These are phyloP conservation scores for Penicillium coprophilum DNA, from an alignment of 495 filamentous ascomycete genomes.

Conservation along the genomic window DNA sequence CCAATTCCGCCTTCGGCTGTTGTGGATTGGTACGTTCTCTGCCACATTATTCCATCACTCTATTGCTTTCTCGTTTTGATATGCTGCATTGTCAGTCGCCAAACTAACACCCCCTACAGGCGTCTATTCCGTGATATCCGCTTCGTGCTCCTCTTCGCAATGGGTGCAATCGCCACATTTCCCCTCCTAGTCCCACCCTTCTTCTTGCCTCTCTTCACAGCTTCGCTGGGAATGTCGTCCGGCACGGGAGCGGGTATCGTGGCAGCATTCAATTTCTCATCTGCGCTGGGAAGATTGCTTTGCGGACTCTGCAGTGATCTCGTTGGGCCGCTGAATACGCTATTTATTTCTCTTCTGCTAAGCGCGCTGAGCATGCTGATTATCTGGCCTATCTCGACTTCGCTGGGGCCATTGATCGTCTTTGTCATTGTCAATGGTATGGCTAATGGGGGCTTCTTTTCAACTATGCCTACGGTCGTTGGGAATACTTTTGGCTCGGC, in stretches of 20 bases:
- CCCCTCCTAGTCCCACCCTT: constrained; percentile 61
- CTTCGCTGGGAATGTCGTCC: constrained; percentile 47
- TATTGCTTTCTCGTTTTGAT: too few relatives aligned
- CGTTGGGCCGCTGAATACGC: constrained; percentile 53
- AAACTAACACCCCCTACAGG: constrained; percentile 24
- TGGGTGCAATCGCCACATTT: constrained; percentile 59
- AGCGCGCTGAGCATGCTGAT: constrained; percentile 56
- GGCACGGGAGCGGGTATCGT: constrained; percentile 53
- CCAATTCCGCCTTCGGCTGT: constrained; percentile 43
- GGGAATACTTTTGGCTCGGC: constrained; percentile 56
- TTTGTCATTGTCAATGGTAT: constrained; percentile 57
- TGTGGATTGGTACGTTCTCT: constrained; percentile 49
- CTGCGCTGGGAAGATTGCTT: constrained; percentile 50
- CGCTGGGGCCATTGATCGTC: constrained; percentile 48
- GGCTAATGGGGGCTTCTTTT: constrained; percentile 59
- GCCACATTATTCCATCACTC: too few relatives aligned
- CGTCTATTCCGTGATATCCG: constrained; percentile 48
- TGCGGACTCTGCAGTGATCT: constrained; percentile 51
- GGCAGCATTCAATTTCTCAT: constrained; percentile 56
- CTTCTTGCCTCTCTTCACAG: constrained; percentile 54
- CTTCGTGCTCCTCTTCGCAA: constrained; percentile 53
- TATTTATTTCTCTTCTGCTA: constrained; percentile 46
- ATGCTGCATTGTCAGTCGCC: background rate
- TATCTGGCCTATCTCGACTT: constrained; percentile 56
- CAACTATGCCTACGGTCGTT: constrained; percentile 60